These are phyloP conservation scores for Sporothrix variecibatus DNA, from an alignment of 2,329 filamentous ascomycete species.

Conservation along the genomic window DNA sequence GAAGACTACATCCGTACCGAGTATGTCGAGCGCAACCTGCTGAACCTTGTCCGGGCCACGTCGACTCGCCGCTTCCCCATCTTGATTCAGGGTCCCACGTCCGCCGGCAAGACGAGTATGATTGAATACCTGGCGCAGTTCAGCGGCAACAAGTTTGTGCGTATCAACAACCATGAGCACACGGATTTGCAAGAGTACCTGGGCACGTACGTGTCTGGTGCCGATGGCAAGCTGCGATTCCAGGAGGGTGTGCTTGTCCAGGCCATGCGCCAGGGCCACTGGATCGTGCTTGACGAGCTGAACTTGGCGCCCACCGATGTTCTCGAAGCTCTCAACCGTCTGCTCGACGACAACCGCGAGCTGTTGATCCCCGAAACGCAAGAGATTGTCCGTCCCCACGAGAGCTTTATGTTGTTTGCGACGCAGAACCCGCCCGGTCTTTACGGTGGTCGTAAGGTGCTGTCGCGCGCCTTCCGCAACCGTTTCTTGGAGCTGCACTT, in stretches of 20 bases:
- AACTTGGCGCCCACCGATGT: constrained; percentile 97
- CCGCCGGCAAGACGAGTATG: constrained; percentile 98
- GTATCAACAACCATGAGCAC: constrained; percentile 99
- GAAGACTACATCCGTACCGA: constrained; percentile 94
- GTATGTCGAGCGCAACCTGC: constrained; percentile 90
- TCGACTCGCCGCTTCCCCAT: constrained; percentile 92
- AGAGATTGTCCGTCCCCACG: constrained; percentile 86
- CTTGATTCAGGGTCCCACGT: constrained; percentile 93
- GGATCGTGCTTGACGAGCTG: constrained; percentile 97
- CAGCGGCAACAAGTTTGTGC: constrained; percentile 93
- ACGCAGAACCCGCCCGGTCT: constrained; percentile 96
- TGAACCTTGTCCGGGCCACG: constrained; percentile 90
- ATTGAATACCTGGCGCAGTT: constrained; percentile 97
- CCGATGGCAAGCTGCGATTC: constrained; percentile 82
- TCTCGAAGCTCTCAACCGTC: constrained; percentile 88
- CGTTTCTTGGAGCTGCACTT: constrained; percentile 96
- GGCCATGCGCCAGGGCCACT: constrained; percentile 88
- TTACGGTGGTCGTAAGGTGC: constrained; percentile 89
- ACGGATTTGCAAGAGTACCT: constrained; percentile 98
- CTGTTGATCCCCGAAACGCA: constrained; percentile 95
- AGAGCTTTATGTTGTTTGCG: constrained; percentile 96
- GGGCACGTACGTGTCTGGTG: constrained; percentile 85
- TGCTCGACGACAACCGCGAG: constrained; percentile 95
- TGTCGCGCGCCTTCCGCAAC: constrained; percentile 94
- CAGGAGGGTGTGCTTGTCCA: constrained; percentile 93